phyloP scores from a whole-genome alignment of 2,329 filamentous ascomycete genomes.

The Pseudocercospora musae region DNA sequence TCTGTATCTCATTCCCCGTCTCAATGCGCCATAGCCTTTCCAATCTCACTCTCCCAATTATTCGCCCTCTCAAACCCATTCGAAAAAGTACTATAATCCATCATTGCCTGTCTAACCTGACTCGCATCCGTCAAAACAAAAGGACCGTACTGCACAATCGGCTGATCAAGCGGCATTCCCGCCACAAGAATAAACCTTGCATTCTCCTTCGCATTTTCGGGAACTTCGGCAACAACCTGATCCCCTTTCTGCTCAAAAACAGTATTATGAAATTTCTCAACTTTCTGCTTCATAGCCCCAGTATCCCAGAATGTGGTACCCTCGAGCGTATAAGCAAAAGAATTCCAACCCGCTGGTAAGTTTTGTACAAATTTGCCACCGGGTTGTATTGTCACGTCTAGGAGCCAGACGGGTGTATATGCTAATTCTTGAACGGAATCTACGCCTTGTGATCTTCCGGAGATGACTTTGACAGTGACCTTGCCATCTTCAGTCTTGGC shows the following conservation, averaged over 20 bases:
- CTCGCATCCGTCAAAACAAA: conserved; percentile 74
- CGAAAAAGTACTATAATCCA: conserved; percentile 67
- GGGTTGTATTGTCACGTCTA: conserved; percentile 77
- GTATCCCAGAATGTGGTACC: conserved; percentile 65
- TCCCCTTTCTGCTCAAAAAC: conserved; percentile 82
- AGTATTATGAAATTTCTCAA: conserved; percentile 78
- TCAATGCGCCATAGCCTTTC: conserved; percentile 60
- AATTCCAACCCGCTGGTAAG: conserved; percentile 79
- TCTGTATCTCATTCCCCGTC: not conserved
- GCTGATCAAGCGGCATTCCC: conserved; percentile 75
- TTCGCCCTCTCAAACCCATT: conserved; percentile 80
- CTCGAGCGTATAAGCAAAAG: conserved; percentile 81
- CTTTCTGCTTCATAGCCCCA: conserved; percentile 48
- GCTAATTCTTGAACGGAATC: conserved; percentile 87
- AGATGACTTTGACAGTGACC: conserved; percentile 85
- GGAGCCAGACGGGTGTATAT: conserved; percentile 95
- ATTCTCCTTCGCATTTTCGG: conserved; percentile 59
- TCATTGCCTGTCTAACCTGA: conserved; percentile 71
- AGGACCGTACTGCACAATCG: conserved; percentile 78
- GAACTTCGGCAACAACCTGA: conserved; percentile 67
- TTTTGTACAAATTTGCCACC: conserved; percentile 74
- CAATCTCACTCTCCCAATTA: conserved; percentile 83
- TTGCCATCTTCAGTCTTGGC: conserved; percentile 69
- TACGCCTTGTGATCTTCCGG: conserved; percentile 75
- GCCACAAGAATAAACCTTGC: conserved; percentile 68